Evolutionary conservation across 2,329 filamentous ascomycete species (phyloP), one percentile per base, ranked within the genome.

Genomic region (Capronia coronata): DNA sequence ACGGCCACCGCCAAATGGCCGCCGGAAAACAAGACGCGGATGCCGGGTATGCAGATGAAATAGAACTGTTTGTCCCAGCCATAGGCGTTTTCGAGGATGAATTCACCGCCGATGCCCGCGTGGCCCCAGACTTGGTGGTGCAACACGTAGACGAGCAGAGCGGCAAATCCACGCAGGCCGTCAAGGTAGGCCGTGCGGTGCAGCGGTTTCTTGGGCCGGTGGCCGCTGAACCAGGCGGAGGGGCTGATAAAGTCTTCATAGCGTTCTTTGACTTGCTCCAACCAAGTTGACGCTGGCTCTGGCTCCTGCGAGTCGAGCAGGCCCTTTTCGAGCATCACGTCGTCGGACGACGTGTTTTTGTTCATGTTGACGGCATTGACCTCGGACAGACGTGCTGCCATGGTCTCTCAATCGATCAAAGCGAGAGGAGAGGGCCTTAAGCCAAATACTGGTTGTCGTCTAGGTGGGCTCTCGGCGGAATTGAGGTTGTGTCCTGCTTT

Each of bases 141-240:
- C 45, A 82, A 77, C 56, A 75, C 71, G 63, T 84, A 85, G 11
- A 86, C 82, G 22, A 84, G 63, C 22, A 86, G 71, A 2, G 82
- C 80, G 3, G 82, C 81, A 54, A 85, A 83, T 2, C 83, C 82
- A 60, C 83, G 70, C 11, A 86, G 68, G 11, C 82, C 82, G 57
- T 86, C 82, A 16, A 82, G 71, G 57, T 78, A 82, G n/a, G 79
- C 77, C 3, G 79, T 82, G 14, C 53, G 46, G 14, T 37, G 14
- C 7, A 37, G 34, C 7, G 34, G 14, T 13, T 37, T 37, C 34
- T 37, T 37, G 14, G 18, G 34, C 18, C 34, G 14, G 34, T 37
- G 16, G 18, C 8, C 11, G 14, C 14, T 19, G 14, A 37, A 19
- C 34, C 34, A 37, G 14, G 8, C 19, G 4, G 14, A 18, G 4